phyloP scores from a whole-genome alignment of 1,139 yeast species.

The Pichia sp. region DNA sequence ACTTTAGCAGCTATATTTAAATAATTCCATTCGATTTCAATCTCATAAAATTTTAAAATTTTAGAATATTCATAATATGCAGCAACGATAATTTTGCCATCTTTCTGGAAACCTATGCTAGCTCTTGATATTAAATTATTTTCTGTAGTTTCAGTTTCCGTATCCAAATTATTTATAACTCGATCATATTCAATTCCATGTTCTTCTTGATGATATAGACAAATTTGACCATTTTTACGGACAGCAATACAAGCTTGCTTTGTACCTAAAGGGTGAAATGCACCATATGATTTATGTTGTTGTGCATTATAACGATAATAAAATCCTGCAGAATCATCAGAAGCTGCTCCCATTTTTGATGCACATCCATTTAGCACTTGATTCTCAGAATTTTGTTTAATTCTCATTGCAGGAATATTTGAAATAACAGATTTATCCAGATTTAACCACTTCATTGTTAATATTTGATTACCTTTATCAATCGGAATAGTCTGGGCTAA shows the following conservation, averaged over 20 bases:
- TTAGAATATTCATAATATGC: conserved; percentile 40
- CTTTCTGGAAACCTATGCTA: conserved; percentile 53
- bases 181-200: conserved; percentile 53
- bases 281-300: conserved; percentile 55
- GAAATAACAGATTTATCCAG: conserved; percentile 56
- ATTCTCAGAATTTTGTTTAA: conserved; percentile 23
- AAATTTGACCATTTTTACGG: conserved; percentile 56
- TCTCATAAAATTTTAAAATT: conserved; percentile 41
- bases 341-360: conserved; percentile 30
- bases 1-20: conserved; percentile 42
- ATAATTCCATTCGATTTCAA: conserved; percentile 59
- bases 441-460: conserved; percentile 64
- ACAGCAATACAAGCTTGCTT: conserved; percentile 70
- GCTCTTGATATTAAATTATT: conserved; percentile 37
- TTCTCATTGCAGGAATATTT: conserved; percentile 45
- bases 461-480: conserved; percentile 31
- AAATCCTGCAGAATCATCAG: conserved; percentile 27
- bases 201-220: conserved; percentile 57
- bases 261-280: conserved; percentile 60
- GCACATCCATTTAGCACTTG: conserved; percentile 30
- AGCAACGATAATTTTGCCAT: conserved; percentile 43
- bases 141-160: conserved; percentile 13
- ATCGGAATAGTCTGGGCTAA: background rate
- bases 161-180: conserved; percentile 21
- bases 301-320: conserved; percentile 49